Evolutionary conservation across 305 asterid genomes (phyloP).

Genomic region (Solanum hybrid): DNA sequence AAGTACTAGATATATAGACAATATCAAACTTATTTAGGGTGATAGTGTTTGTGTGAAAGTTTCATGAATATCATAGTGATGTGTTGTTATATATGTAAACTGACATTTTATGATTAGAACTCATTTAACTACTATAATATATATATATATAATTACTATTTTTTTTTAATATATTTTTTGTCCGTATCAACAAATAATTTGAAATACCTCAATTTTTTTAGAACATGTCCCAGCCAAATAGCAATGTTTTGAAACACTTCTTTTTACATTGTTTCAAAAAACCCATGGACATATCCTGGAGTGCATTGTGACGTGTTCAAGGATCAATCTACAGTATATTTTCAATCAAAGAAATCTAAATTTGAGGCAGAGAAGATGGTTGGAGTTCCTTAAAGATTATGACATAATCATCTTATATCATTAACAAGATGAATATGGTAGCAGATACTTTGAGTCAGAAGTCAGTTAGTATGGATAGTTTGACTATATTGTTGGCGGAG

Average conservation of each 20-base stretch:
- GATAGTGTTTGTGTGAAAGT: background rate
- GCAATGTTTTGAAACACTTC: background rate
- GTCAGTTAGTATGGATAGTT: background rate
- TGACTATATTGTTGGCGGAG: background rate
- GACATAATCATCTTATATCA: background rate
- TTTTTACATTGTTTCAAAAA: background rate
- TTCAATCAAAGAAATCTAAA: no score
- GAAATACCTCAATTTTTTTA: background rate
- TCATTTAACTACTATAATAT: background rate
- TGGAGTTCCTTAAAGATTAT: background rate
- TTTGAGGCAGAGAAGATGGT: background rate
- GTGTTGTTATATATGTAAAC: background rate
- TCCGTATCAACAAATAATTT: no score
- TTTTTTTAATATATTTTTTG: no score
- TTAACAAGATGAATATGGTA: background rate
- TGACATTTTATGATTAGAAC: background rate
- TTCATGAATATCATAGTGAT: background rate
- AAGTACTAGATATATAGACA: background rate
- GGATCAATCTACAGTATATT: background rate
- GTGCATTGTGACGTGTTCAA: background rate
- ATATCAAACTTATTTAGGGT: background rate
- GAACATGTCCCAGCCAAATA: background rate
- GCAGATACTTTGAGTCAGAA: background rate
- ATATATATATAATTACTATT: no score
- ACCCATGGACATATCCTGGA: background rate